These are phyloP conservation scores for Durio zibethinus DNA, from an alignment of 345 rosid genomes.

Conservation along the genomic window DNA sequence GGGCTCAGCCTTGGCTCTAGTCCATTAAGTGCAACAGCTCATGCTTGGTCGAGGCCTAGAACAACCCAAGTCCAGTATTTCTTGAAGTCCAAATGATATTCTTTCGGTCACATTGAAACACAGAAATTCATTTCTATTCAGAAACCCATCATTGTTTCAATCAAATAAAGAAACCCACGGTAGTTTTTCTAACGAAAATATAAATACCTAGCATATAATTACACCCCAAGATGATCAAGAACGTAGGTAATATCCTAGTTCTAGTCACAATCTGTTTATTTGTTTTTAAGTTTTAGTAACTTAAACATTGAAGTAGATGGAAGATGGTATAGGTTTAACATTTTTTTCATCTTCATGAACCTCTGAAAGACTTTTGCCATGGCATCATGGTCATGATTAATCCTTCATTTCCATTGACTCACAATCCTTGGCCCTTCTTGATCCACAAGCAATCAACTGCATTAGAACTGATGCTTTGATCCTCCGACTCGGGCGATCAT, in stretches of 20 bases:
- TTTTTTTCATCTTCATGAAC: not conserved
- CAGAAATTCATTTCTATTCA: not conserved
- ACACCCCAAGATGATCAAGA: not conserved
- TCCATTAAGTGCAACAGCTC: not conserved
- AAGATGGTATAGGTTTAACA: not conserved
- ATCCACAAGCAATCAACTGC: constrained; percentile 57
- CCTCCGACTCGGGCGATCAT: constrained; percentile 40
- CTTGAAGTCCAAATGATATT: not conserved
- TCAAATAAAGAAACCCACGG: not conserved
- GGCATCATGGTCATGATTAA: not conserved
- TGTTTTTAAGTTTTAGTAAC: not conserved
- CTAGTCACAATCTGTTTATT: not conserved
- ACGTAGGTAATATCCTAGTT: not conserved
- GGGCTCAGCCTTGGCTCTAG: not conserved
- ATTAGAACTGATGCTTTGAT: constrained; percentile 49
- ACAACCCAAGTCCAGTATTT: not conserved
- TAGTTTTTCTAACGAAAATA: not conserved
- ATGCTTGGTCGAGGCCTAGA: not conserved
- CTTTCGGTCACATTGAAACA: too few species aligned
- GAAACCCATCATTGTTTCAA: not conserved
- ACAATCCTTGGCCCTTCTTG: constrained; percentile 11
- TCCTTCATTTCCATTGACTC: not conserved
- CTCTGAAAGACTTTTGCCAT: not conserved
- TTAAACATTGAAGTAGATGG: not conserved
- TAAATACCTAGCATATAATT: not conserved